Evolutionary conservation across 495 filamentous ascomycete species (phyloP), one percentile per base, ranked within the genome.

Genomic region (Extremus antarcticus): DNA sequence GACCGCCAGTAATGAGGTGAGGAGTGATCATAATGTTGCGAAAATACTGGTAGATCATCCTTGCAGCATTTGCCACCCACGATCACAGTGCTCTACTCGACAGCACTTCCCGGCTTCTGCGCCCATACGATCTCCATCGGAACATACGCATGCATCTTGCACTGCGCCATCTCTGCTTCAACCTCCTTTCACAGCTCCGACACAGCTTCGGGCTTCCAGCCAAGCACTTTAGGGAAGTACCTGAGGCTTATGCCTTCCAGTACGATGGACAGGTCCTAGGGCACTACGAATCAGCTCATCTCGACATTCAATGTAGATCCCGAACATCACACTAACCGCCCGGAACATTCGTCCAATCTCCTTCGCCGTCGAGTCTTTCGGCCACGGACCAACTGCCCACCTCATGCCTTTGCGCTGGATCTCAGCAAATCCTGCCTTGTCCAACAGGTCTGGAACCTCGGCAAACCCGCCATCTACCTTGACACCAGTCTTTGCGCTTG

Each of bases 1-100:
- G 92, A 51, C 92, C 90, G 56, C 91, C 92, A 23, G 83, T 94
- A 52, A 94, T 97, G 91, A 77, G 87, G 68, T 98, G 63, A 68
- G 29, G 13, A 7, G 29, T n/a, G n/a, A n/a, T n/a, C n/a, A n/a
- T n/a, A n/a, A n/a, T n/a, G n/a, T n/a, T n/a, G n/a, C n/a, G n/a
- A n/a, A n/a, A n/a, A n/a, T n/a, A n/a, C n/a, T n/a, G n/a, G n/a
- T n/a, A n/a, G n/a, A n/a, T n/a, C n/a, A n/a, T n/a, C n/a, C n/a
- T n/a, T n/a, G n/a, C n/a, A n/a, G n/a, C n/a, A n/a, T n/a, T n/a
- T n/a, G n/a, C n/a, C n/a, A n/a, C n/a, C n/a, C n/a, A n/a, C n/a
- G n/a, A 35, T 13, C 7, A 35, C 29, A 35, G 4, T 13, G 29
- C 29, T 13, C 29, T 35, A 45, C 8, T 17, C 41, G 41, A 45